Base-by-base conservation (phyloP, 1,284 basidiomycete genomes). In the Meira miltonrushii region DNA sequence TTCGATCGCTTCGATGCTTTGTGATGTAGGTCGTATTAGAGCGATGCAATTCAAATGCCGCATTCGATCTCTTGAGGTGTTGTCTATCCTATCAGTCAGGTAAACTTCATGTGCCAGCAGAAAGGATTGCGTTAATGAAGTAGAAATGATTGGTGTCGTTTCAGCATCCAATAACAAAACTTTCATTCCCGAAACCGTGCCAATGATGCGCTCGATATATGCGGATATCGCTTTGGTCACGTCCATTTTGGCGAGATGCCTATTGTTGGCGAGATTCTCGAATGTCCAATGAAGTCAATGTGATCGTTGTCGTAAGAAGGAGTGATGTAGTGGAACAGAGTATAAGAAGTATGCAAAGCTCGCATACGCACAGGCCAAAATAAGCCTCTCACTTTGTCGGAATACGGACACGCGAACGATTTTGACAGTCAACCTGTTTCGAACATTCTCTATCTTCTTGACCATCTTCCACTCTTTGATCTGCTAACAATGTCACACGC, bases 41-140 rank as follows among this genome's bases (percentile, higher is more conserved):
- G 91, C 94, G 54, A 98, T 86, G 77, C 95, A 98, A 80, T 93
- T 92, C 83, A 98, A 88, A 78, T 98, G 94, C 13, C 88, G 85
- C 85, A 97, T 91, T 15, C 86, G 67, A 33, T 69, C 65, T 12
- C 72, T 67, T 12, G 48, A 59, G 5, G 52, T 17, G 77, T 97
- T 97, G 82, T 95, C 92, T 77, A 99, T 90, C 59, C 92, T 85
- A 81, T 98, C 95, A 1, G 94, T 98, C 54, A 99, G 85, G 79
- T 98, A 99, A 19, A 98, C 90, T 77, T 99, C 92, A 70, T 97
- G 91, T 2, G 90, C 86, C n/a, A 99, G 82, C 21, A 99, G 83
- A 10, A 88, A 88, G 2, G 92, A 93, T 75, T 98, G 95, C 0
- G 95, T 98, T 1, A 92, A 88, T 3, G 92, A 90, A 8, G 96